These are phyloP conservation scores for Erodium chrysanthum DNA, from an alignment of 441 rosid species.

Conservation along the genomic window DNA sequence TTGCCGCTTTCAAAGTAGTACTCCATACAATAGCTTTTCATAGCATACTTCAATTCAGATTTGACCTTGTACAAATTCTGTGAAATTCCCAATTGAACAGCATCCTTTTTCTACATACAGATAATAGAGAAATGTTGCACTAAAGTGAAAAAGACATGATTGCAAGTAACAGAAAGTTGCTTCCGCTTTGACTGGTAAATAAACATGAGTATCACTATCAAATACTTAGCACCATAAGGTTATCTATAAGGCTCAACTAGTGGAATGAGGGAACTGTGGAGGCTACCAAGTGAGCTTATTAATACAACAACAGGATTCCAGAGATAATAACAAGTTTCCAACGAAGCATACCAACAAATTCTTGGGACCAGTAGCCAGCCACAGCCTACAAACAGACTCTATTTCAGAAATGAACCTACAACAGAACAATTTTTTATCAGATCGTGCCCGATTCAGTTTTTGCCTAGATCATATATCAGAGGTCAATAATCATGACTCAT, in stretches of 20 bases:
- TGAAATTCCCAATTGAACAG: conserved; percentile 46
- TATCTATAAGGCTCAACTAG: too few relatives aligned
- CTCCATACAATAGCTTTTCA: conserved; percentile 82
- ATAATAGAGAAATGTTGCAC: conserved; percentile 12
- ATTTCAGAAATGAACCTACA: conserved; percentile 88
- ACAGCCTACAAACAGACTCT: conserved; percentile 87
- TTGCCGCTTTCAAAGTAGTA: conserved; percentile 51
- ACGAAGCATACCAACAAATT: conserved; percentile 56
- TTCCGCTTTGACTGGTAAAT: background rate
- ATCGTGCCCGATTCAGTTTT: conserved; percentile 7
- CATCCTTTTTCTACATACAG: conserved; percentile 71
- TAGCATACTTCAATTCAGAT: conserved; percentile 53
- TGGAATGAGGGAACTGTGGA: too few relatives aligned
- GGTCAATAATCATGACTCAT: conserved; percentile 30
- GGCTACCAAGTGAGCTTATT: background rate
- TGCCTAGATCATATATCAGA: background rate
- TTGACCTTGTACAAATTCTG: conserved; percentile 56
- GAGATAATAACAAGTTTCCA: conserved; percentile 4
- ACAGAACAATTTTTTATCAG: background rate
- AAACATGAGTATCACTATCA: background rate
- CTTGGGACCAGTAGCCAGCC: conserved; percentile 86
- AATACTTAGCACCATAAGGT: too few relatives aligned
- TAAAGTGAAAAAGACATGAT: background rate
- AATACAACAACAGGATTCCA: background rate
- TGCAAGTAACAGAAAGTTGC: too few relatives aligned